Evolutionary conservation across 179 eudicot genomes (phyloP).

Genomic region (Silene coronaria): DNA sequence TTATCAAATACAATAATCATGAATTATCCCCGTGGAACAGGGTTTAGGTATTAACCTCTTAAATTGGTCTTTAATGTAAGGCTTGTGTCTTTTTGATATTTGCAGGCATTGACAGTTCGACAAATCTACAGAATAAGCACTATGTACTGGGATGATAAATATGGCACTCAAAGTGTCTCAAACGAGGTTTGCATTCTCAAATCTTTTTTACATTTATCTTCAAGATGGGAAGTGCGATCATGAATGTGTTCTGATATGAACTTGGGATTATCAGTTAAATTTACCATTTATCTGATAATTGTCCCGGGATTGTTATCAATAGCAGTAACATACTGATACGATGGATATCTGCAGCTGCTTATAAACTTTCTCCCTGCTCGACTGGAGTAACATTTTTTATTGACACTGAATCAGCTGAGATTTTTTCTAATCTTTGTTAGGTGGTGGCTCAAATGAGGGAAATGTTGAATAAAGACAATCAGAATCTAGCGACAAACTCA

Average conservation of each 20-base stretch:
- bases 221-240: background rate
- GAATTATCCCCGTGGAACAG: slow-evolving; percentile 3
- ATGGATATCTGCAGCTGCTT: background rate
- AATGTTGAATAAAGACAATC: slow-evolving; percentile 80
- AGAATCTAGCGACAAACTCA: slow-evolving; percentile 87
- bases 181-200: slow-evolving; percentile 58
- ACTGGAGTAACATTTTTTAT: background rate
- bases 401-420: background rate
- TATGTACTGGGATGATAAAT: slow-evolving; percentile 99
- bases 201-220: background rate
- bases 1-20: background rate
- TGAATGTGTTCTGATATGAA: background rate
- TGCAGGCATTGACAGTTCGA: slow-evolving; percentile 86
- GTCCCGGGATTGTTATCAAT: background rate
- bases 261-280: background rate
- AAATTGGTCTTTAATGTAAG: background rate
- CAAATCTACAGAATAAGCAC: slow-evolving; percentile 98
- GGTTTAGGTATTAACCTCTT: slow-evolving; percentile 5
- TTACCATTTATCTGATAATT: background rate
- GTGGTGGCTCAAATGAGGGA: slow-evolving; percentile 98
- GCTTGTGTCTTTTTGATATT: background rate
- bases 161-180: slow-evolving; percentile 97
- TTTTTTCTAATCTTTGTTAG: slow-evolving; percentile 34
- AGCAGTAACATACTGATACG: background rate
- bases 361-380: background rate